phyloP scores from a whole-genome alignment of 495 filamentous ascomycete species.

The Neurospora sp. region DNA sequence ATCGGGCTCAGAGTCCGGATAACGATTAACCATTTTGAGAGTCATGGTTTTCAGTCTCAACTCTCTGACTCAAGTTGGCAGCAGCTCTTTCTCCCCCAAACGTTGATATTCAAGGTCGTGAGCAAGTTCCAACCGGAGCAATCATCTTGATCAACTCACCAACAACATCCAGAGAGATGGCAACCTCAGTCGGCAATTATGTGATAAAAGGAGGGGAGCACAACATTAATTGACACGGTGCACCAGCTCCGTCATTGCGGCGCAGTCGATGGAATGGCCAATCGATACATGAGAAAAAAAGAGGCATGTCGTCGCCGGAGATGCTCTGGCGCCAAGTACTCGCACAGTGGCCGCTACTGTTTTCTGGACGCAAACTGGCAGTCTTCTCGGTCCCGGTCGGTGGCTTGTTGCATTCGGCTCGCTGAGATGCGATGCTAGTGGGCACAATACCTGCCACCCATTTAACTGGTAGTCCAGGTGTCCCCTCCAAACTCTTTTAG shows the following conservation, averaged over 20 bases:
- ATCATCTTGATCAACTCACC: background rate
- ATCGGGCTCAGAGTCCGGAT: background rate
- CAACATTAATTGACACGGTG: background rate
- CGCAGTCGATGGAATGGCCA: background rate
- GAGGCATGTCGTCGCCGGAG: background rate
- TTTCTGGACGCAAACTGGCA: slow-evolving; percentile 11
- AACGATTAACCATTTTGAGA: background rate
- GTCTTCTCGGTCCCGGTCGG: slow-evolving; percentile 4
- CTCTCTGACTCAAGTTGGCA: background rate
- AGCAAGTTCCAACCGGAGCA: background rate
- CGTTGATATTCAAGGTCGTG: background rate
- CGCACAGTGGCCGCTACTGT: slow-evolving; percentile 12
- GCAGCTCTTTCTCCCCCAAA: background rate
- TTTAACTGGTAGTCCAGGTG: slow-evolving; percentile 12
- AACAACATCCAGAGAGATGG: background rate
- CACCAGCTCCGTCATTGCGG: background rate
- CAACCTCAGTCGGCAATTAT: background rate
- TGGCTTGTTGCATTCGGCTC: slow-evolving; percentile 5
- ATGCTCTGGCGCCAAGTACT: slow-evolving; percentile 10
- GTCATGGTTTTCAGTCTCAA: background rate
- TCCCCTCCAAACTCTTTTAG: background rate
- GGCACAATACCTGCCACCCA: slow-evolving; percentile 14
- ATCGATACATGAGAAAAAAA: background rate
- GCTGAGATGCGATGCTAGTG: background rate
- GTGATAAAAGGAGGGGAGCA: background rate